Conservation (phyloP, 2,329 filamentous ascomycete genomes). For the Orbilia ellipsospora region DNA sequence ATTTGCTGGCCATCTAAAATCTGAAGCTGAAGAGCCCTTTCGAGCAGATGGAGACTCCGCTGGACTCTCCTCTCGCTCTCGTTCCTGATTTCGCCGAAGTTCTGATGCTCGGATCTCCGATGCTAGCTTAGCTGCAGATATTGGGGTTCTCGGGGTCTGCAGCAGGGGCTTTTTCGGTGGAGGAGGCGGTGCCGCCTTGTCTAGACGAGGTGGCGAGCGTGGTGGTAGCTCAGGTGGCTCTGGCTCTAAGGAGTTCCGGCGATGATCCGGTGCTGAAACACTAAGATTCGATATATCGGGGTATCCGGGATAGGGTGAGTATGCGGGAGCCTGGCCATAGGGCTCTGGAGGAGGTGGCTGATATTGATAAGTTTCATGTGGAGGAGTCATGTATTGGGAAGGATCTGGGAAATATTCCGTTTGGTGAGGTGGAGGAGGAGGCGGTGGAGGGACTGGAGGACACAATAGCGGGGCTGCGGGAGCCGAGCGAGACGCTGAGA, state of each 20-base stretch:
- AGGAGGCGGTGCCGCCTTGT: slow-evolving; percentile 19
- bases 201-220: slow-evolving; percentile 19
- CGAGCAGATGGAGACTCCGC: slow-evolving; percentile 18
- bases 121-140: background rate
- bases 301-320: slow-evolving; percentile 39
- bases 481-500: slow-evolving; percentile 33
- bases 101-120: slow-evolving; percentile 14
- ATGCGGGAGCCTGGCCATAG: slow-evolving; percentile 34
- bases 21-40: slow-evolving; percentile 31
- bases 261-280: slow-evolving; percentile 19
- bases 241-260: background rate
- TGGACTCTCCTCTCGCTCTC: slow-evolving; percentile 7
- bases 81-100: slow-evolving; percentile 9
- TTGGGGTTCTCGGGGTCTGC: slow-evolving; percentile 14
- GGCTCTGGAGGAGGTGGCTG: slow-evolving; percentile 14
- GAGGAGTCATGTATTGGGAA: slow-evolving; percentile 36
- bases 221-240: slow-evolving; percentile 18
- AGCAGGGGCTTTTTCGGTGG: slow-evolving; percentile 46
- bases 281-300: slow-evolving; percentile 42
- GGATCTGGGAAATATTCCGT: slow-evolving; percentile 50
- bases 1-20: slow-evolving; percentile 49
- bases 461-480: slow-evolving; percentile 33
- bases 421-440: slow-evolving; percentile 32
- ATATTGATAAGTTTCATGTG: slow-evolving; percentile 33
- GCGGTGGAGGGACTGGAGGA: slow-evolving; percentile 27